A percentile compares a stretch with the other conserved stretches of the same genome.
Conservation (phyloP, 495 filamentous ascomycete genomes). For the Hyaloscypha finlandica region DNA sequence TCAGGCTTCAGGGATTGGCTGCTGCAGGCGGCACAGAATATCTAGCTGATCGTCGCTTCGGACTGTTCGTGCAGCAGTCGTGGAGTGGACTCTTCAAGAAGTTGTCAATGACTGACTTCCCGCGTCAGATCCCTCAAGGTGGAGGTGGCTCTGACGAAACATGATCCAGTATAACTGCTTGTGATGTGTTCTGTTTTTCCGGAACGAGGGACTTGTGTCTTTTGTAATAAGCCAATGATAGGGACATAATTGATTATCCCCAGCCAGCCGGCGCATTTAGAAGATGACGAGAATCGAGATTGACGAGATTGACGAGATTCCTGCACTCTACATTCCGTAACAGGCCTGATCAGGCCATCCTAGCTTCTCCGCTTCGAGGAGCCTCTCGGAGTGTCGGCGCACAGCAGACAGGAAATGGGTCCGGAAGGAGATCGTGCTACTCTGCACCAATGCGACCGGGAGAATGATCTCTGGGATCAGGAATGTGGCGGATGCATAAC, state of each 20-base stretch:
- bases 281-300: neutral
- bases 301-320: no score
- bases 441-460: conserved; percentile 12
- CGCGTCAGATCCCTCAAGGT: neutral
- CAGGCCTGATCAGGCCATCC: neutral
- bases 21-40: no score
- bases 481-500: conserved; percentile 24
- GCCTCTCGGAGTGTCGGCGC: conserved; percentile 4
- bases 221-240: no score
- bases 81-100: no score
- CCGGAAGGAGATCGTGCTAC: neutral
- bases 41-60: no score
- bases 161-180: no score
- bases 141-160: no score
- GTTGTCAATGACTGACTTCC: neutral
- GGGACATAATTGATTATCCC: no score
- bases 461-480: neutral
- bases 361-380: neutral
- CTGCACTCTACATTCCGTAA: neutral
- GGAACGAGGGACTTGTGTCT: no score
- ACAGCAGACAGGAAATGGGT: conserved; percentile 2
- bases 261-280: neutral
- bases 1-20: neutral
- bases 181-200: no score
- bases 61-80: no score